These are phyloP conservation scores for Blastobotrys aristatus DNA, from an alignment of 1,139 yeast genomes.

Conservation along the genomic window DNA sequence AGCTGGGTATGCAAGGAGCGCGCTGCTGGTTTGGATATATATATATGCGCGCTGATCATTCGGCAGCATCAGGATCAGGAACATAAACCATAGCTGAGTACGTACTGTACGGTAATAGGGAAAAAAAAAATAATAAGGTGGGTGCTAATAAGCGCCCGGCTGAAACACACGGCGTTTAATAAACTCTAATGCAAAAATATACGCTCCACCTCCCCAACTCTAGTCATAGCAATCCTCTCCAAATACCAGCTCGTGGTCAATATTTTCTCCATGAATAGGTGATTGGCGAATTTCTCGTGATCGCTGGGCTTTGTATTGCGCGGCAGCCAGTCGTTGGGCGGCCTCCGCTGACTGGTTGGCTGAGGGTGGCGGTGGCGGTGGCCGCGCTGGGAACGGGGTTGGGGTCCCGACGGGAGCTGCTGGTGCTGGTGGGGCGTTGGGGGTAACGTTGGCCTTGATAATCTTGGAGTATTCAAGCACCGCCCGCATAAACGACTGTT, in stretches of 20 bases:
- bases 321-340: conserved; percentile 1
- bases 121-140: too few species aligned
- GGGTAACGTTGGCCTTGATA: neutral
- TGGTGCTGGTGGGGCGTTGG: neutral
- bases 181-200: too few species aligned
- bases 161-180: too few species aligned
- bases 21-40: too few species aligned
- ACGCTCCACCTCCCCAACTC: too few species aligned
- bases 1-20: too few species aligned
- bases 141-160: too few species aligned
- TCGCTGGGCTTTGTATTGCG: neutral
- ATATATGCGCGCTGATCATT: too few species aligned
- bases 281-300: neutral
- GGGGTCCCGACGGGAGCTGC: neutral
- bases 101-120: too few species aligned
- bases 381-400: neutral
- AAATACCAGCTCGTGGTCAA: conserved; percentile 2
- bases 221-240: conserved; percentile 2
- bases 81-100: too few species aligned
- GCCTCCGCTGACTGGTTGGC: neutral
- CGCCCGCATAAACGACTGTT: neutral
- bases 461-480: neutral
- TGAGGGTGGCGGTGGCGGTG: neutral
- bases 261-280: conserved; percentile 1
- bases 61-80: too few species aligned